phyloP scores from a whole-genome alignment of 305 asterid genomes.

The Rubia tinctorum region DNA sequence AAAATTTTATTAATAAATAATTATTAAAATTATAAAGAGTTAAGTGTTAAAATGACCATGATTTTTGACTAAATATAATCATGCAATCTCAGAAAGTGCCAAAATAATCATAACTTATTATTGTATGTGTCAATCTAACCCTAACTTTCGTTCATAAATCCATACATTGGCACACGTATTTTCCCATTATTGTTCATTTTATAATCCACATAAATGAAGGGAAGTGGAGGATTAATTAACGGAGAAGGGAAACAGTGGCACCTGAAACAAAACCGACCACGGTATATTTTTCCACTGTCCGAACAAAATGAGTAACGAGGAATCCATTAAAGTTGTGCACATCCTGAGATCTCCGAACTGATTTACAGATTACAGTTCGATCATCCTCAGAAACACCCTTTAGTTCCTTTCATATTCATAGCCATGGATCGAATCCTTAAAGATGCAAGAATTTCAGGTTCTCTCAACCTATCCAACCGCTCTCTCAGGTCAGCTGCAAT shows the following conservation, averaged over 20 bases:
- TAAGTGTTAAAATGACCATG: no score
- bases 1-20: no score
- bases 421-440: constrained; percentile 73
- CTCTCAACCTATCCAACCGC: constrained; percentile 93
- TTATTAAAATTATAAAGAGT: no score
- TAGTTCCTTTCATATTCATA: neutral
- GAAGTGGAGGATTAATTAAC: no score
- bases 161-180: no score
- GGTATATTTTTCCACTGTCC: neutral
- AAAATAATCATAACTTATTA: no score
- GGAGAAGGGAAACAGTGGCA: neutral
- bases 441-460: constrained; percentile 93
- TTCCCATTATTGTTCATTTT: no score
- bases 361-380: neutral
- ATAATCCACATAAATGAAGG: no score
- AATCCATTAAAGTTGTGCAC: neutral
- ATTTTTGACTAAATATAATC: no score
- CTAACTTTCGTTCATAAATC: no score
- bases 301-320: neutral
- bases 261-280: neutral
- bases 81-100: no score
- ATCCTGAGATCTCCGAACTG: constrained; percentile 5
- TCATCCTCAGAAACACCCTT: neutral
- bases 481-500: constrained; percentile 61
- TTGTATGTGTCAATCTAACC: no score